Percentiles rank a stretch among this genome's conserved stretches.
phyloP scores from a whole-genome alignment of 495 filamentous ascomycete genomes.

The Podospora appendiculata region DNA sequence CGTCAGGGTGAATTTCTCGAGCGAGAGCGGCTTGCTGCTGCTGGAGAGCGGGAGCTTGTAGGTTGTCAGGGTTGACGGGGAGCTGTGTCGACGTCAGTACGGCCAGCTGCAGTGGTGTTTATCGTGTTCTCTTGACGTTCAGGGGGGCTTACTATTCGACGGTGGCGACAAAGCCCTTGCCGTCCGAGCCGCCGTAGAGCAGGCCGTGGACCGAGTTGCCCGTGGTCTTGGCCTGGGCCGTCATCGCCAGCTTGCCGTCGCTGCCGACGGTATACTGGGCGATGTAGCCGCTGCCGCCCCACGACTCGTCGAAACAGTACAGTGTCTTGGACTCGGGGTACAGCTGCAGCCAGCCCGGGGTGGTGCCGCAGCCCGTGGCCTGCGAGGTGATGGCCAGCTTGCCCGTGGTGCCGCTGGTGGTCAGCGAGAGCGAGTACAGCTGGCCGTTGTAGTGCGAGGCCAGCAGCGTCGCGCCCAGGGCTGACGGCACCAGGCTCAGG shows the following conservation, averaged over 20 bases:
- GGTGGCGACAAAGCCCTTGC: constrained; percentile 33
- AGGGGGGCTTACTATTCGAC: constrained; percentile 45
- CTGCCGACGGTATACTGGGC: constrained; percentile 32
- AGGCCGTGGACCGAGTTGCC: constrained; percentile 35
- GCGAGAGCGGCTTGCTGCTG: constrained; percentile 25
- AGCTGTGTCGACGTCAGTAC: constrained; percentile 13
- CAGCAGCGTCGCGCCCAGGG: constrained; percentile 27
- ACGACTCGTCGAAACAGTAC: constrained; percentile 54
- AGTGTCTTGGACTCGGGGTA: constrained; percentile 36
- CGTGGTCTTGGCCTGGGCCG: constrained; percentile 20
- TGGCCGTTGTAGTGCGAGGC: constrained; percentile 37
- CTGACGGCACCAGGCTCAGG: constrained; percentile 17
- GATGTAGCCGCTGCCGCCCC: constrained; percentile 30
- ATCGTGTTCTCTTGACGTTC: not conserved
- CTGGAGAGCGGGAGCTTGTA: constrained; percentile 27
- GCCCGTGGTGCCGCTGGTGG: constrained; percentile 9
- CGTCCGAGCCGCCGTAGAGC: constrained; percentile 31
- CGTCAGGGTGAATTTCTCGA: constrained; percentile 47
- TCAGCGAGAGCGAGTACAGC: constrained; percentile 30
- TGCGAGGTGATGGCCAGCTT: constrained; percentile 24
- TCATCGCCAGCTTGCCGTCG: constrained; percentile 31
- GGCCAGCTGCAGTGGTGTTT: too few species aligned
- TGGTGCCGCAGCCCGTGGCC: constrained; percentile 23
- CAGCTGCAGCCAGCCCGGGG: constrained; percentile 51
- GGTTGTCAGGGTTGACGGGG: constrained; percentile 34